Evolutionary conservation across 257 asterid genomes (phyloP).

Genomic region (Ilex aquifolium): DNA sequence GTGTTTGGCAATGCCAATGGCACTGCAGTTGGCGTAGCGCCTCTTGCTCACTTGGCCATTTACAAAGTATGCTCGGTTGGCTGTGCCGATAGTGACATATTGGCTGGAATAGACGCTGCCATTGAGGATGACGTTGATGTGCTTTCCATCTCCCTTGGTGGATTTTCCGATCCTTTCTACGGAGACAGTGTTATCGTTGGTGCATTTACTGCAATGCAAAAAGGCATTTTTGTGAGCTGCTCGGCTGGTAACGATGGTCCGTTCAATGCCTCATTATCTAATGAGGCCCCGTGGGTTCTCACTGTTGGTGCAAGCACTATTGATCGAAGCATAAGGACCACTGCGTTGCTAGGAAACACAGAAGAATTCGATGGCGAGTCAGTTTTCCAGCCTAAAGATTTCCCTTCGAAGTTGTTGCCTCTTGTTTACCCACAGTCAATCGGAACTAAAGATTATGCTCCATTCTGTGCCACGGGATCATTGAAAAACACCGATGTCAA

Average conservation of each 20-base stretch:
- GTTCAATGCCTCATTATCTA: background rate
- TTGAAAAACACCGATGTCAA: constrained; percentile 5
- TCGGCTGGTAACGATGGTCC: constrained; percentile 35
- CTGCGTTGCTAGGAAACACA: constrained; percentile 29
- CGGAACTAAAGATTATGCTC: constrained; percentile 4
- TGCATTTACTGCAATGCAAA: constrained; percentile 35
- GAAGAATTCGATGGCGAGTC: constrained; percentile 27
- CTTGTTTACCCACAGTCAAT: constrained; percentile 27
- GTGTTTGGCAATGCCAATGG: constrained; percentile 43
- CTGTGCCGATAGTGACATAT: constrained; percentile 24
- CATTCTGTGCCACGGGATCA: constrained; percentile 15
- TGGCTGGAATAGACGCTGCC: constrained; percentile 48
- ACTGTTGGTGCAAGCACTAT: constrained; percentile 46
- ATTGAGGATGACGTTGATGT: constrained; percentile 41
- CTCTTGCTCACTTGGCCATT: constrained; percentile 49
- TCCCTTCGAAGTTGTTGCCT: constrained; percentile 9
- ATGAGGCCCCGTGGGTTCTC: constrained; percentile 46
- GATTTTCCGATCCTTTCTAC: background rate
- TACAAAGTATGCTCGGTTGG: constrained; percentile 28
- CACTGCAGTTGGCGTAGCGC: constrained; percentile 48
- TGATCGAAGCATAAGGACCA: constrained; percentile 32
- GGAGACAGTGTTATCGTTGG: constrained; percentile 24
- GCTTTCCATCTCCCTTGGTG: constrained; percentile 32
- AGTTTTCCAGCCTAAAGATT: constrained; percentile 25
- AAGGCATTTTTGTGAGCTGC: constrained; percentile 42